Evolutionary conservation across 805 yeast genomes (phyloP), one percentile per base, ranked within the genome.

Genomic region (Sungouiella thailandica): DNA sequence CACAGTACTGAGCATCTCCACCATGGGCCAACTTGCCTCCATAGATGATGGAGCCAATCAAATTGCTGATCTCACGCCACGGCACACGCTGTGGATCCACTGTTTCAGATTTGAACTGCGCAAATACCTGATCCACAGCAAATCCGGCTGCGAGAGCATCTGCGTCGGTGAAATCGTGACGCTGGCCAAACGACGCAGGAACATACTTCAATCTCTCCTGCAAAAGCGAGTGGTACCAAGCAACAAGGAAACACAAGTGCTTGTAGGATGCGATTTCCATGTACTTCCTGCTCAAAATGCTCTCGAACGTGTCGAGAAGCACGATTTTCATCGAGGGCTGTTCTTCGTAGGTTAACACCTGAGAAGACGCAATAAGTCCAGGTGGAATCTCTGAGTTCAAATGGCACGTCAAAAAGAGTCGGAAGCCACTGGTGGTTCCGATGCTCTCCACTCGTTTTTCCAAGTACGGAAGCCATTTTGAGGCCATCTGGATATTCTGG

Each of bases 401-500:
- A 31, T 68, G 70, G 49, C 86, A 75, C 0, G 95, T 83, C 52
- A 86, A 59, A 41, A 87, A 76, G 19, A 89, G 36, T 32, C 74
- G 71, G 56, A 81, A 79, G 2, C 29, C 29, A 5, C 32, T 22
- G 1, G 52, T 52, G 0, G 50, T 31, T 4, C 60, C 52, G 1
- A 62, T 29, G 3, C 52, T 44, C 19, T 60, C 66, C 28, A 78
- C 52, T n/a, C 53, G 50, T 44, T 70, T 74, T 31, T 69, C 79
- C 13, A 84, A 55, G 7, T 62, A 49, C 10, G 69, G 73, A 17
- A 84, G 58, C 87, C 95, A 82, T 3, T 51, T 54, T 1, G 72
- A 60, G 0, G 93, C 76, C 68, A 83, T 71, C 39, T 90, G 96
- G 9, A 85, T 62, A 49, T 89, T 89, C 51, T 90, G 95, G 19